Base-by-base conservation (phyloP, 202 grass and related monocot genomes). In the Digitaria exilis region DNA sequence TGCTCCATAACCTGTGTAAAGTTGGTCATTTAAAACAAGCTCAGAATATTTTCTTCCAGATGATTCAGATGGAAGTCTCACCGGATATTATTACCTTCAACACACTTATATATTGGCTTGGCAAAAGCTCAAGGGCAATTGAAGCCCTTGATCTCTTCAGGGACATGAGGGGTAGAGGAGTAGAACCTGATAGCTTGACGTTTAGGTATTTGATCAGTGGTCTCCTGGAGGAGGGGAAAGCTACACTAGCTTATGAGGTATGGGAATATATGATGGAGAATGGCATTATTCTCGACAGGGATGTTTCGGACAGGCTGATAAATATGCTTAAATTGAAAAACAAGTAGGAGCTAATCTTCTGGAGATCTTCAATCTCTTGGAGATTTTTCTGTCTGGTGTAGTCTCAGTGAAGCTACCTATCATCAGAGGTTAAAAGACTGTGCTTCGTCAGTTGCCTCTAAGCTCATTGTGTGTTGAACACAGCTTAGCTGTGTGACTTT, bases 201-300 rank as follows among this genome's bases (percentile, higher is more conserved):
- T 98, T 90, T 78, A 92, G 80, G 32, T 88, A 93, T 89, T 76
- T 98, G 80, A 85, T 98, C 59, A 88, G 39, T 24, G 84, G 92
- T 67, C 90, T 98, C 82, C 62, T 98, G 66, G 90, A 92, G 66
- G 90, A 90, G 39, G 80, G 95, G 44, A 95, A 87, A 80, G 72
- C 79, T 79, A 84, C 82, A 45, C 21, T 87, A 46, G 90, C 95
- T 67, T 95, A 88, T 71, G 90, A 84, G 60, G 87, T 98, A 79
- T 95, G 92, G 95, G 95, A 98, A 79, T 87, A 95, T 84, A 98
- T 98, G 95, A 95, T 95, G 90, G 95, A 95, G 39, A 91, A 86
- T 60, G 95, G 95, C 25, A 88, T 95, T 42, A 84, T 87, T 86
- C 95, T 98, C 2, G 87, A 95, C 28, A 90, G 66, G 84, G 85